These are phyloP conservation scores for Candida tunisiensis DNA, from an alignment of 1,139 yeast genomes.

Conservation along the genomic window DNA sequence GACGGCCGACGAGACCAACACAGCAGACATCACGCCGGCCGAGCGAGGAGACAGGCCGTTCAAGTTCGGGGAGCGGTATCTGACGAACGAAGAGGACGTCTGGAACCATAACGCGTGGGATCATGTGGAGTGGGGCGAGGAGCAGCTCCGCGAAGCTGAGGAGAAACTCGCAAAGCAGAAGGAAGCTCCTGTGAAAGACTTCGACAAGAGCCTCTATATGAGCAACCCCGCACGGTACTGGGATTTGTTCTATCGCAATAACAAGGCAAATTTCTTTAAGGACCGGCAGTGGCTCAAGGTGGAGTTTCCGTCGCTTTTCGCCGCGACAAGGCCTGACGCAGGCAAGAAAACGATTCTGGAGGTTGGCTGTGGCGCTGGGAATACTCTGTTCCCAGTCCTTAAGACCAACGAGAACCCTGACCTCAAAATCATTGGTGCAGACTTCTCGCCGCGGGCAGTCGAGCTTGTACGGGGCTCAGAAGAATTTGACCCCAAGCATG, in stretches of 20 bases:
- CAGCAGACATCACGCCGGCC: constrained; percentile 6
- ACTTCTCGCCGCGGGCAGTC: constrained; percentile 80
- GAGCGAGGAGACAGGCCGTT: constrained; percentile 71
- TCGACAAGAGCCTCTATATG: constrained; percentile 64
- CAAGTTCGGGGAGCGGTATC: constrained; percentile 73
- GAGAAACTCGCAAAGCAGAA: constrained; percentile 59
- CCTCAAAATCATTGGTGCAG: constrained; percentile 68
- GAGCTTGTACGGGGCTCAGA: constrained; percentile 55
- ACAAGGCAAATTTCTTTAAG: constrained; percentile 85
- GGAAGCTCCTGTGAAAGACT: constrained; percentile 70
- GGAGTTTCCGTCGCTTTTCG: constrained; percentile 77
- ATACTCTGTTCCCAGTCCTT: constrained; percentile 82
- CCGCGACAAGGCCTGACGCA: constrained; percentile 52
- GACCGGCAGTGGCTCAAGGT: constrained; percentile 93
- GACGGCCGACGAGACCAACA: neutral
- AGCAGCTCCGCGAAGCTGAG: constrained; percentile 63
- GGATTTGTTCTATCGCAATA: constrained; percentile 87
- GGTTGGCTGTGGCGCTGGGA: constrained; percentile 98
- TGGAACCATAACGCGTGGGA: constrained; percentile 96
- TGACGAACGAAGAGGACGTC: constrained; percentile 54
- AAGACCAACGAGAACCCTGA: constrained; percentile 68
- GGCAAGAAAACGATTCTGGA: constrained; percentile 69
- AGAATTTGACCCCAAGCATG: constrained; percentile 42
- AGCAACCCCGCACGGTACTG: constrained; percentile 84
- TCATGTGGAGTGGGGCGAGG: constrained; percentile 96